Base-by-base conservation (phyloP, 148 eudicot species). In the Diospyros kaki region DNA sequence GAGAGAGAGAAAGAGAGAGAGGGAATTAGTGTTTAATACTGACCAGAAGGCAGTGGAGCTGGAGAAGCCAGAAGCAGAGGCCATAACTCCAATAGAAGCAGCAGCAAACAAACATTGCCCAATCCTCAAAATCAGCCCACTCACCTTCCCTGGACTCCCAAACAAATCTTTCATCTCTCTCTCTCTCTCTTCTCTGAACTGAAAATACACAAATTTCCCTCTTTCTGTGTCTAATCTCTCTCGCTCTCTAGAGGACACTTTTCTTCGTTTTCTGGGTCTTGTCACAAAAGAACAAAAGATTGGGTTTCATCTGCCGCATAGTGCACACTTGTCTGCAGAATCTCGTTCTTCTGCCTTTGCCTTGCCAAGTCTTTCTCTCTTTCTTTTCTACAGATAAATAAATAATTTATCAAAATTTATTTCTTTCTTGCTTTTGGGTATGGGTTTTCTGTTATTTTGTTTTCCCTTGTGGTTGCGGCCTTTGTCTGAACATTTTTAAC, bases 81-180 rank as follows among this genome's bases (percentile, higher is more conserved):
- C 88, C 98, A 94, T 91, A 17, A 90, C 74, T 43, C 80, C 86
- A 69, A 89, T 74, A 46, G 98, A 88, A 82, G 87, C 83, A 79
- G 91, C 86, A 63, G 97, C 94, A 81, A 91, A 89, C 59, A 87
- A 76, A 83, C 90, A 94, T 86, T 94, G 98, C 52, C 91, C 93
- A 69, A 86, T 69, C 77, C 98, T 91, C 83, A 94, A 76, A n/a
- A 82, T 63, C 46, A 91, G 74, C 60, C 98, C 97, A 77, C 94
- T 89, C 73, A 81, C 86, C 41, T 88, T 89, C 59, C 98, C 98
- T 75, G 98, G 98, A 72, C 94, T 82, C 72, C 98, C 98, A 44
- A 89, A 75, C 79, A 94, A 79, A 73, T 86, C 90, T 76, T 86
- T 89, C 98, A 94, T 91, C 84, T 18, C 72, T 72, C 68, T 56